Base-by-base conservation (phyloP, 345 rosid genomes). In the Euphorbia peplus region DNA sequence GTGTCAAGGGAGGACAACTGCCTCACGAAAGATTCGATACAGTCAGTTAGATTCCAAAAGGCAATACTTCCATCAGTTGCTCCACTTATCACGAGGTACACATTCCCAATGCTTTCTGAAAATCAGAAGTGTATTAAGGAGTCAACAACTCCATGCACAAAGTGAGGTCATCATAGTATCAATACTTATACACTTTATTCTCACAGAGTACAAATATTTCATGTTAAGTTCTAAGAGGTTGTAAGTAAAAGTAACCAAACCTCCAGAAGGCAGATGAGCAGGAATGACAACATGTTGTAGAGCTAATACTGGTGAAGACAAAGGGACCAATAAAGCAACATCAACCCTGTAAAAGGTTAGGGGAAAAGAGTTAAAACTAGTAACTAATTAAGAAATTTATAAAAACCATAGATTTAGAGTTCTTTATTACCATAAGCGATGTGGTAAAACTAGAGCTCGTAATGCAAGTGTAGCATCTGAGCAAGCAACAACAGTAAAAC, bases 11-110 rank as follows among this genome's bases (percentile, higher is more conserved):
- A 64, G 2, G 89, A 86, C 50, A 85, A 80, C 74, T 61, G 85
- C 78, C 58, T 72, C 70, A 86, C 79, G 81, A 95, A 95, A 55
- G 89, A 83, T 82, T 88, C 88, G 60, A 91, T 79, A 60, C 77
- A 70, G 70, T 70, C 77, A 3, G 95, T 89, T 63, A 91, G 72
- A 82, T 95, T 88, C 99, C 99, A 95, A 73, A 95, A 77, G 75
- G 91, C 81, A 59, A 90, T 87, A 69, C 91, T 88, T 85, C 99
- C 97, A 85, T 95, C 99, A 55, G 99, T 90, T 63, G 96, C 95
- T 67, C 97, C 97, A 60, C 92, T 87, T 62, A 90, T 79, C 68
- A 84, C 88, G 9, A 88, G 66, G 81, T 84, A 91, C 15, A 59
- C 73, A 69, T 75, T 83, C 64, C 88, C 77, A 35, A 62, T 75